Percentiles rank a stretch among this genome's conserved stretches.
Evolutionary conservation across 768 basidiomycete genomes (phyloP).

Genomic region (Tylopilus intermedius): DNA sequence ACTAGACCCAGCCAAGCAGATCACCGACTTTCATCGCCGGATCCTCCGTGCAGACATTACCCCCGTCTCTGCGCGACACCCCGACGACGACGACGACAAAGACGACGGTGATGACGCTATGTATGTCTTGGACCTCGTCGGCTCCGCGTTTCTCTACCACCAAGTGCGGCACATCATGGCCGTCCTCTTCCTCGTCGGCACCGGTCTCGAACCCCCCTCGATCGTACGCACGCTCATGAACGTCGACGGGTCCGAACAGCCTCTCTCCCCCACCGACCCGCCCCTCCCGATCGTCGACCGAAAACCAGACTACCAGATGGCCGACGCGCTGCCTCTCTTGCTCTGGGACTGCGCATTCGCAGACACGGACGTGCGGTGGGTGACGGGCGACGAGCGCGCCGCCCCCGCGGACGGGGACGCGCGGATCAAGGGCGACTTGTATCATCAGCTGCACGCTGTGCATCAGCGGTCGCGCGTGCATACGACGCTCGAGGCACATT

Average conservation of each 20-base stretch:
- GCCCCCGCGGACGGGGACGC: constrained; percentile 6
- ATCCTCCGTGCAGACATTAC: constrained; percentile 65
- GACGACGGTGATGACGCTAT: constrained; percentile 28
- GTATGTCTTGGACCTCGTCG: constrained; percentile 79
- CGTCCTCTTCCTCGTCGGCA: constrained; percentile 81
- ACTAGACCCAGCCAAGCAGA: constrained; percentile 86
- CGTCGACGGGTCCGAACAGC: constrained; percentile 36
- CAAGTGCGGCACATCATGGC: constrained; percentile 96
- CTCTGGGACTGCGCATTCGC: constrained; percentile 86
- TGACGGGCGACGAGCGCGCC: constrained; percentile 41
- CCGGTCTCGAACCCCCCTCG: constrained; percentile 68
- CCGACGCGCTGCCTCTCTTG: constrained; percentile 83
- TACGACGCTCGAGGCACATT: constrained; percentile 60
- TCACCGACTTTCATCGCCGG: constrained; percentile 67
- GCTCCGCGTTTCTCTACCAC: constrained; percentile 89
- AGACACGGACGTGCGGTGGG: constrained; percentile 67
- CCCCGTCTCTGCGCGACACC: constrained; percentile 30
- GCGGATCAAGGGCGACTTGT: constrained; percentile 36
- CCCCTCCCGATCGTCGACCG: constrained; percentile 50
- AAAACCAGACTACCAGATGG: constrained; percentile 93
- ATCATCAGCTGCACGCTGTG: constrained; percentile 49
- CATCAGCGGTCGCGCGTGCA: constrained; percentile 61
- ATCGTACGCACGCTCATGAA: constrained; percentile 74
- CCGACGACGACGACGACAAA: neutral
- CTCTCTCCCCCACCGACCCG: constrained; percentile 5